Conservation (phyloP, 129 eudicot genomes). For the Scalesia atractyloides region DNA sequence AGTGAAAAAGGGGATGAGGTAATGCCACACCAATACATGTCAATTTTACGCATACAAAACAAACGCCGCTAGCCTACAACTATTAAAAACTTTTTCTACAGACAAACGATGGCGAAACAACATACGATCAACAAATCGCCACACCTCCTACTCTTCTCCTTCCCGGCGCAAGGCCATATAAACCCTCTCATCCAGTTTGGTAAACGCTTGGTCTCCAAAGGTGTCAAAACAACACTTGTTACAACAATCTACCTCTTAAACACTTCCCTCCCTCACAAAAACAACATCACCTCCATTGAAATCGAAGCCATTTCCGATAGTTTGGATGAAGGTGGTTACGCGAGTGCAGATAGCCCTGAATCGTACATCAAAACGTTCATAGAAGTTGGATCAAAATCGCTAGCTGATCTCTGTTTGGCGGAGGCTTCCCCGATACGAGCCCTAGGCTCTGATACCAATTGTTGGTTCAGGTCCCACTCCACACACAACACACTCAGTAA, state of each 20-base stretch:
- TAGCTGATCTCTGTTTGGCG: slow-evolving; percentile 17
- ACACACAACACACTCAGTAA: too few species aligned
- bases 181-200: slow-evolving; percentile 45
- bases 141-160: slow-evolving; percentile 41
- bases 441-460: too few species aligned
- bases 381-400: not conserved
- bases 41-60: not conserved
- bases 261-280: not conserved
- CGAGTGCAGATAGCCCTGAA: not conserved
- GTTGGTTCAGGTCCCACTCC: too few species aligned
- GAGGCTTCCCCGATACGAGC: too few species aligned
- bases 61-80: not conserved
- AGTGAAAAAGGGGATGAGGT: too few species aligned
- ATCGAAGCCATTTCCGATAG: slow-evolving; percentile 35
- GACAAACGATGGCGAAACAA: too few species aligned
- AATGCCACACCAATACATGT: too few species aligned
- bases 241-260: not conserved
- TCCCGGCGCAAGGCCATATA: slow-evolving; percentile 48
- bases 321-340: slow-evolving; percentile 1
- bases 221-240: slow-evolving; percentile 34
- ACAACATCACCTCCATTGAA: not conserved
- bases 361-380: slow-evolving; percentile 16
- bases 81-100: not conserved
- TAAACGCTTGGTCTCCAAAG: slow-evolving; percentile 41
- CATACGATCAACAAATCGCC: not conserved